Evolutionary conservation across 176 grass and related monocot species (phyloP), one percentile per base, ranked within the genome.

Genomic region (Carex cristatella): DNA sequence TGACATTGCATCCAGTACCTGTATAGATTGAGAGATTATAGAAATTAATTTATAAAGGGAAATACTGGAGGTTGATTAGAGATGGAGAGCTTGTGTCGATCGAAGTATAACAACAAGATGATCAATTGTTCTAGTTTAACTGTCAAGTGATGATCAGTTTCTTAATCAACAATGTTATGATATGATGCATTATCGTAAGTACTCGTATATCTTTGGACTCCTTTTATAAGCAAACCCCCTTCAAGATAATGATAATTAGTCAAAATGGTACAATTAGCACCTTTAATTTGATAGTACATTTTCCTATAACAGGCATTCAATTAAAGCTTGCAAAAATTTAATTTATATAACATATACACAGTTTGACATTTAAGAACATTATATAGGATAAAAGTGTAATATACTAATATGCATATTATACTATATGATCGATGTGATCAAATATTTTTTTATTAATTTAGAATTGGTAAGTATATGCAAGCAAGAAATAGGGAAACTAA

Each of bases 1-100:
- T 27, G 85, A 88, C 74, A 98, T 81, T 64, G 91, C 92, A 18
- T 77, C 88, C 4, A 98, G 83, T 42, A 98, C 92, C 69, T 18
- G 5, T 4, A 33, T 10, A 51, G 28, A 78, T 78, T 7, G 66
- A 69, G 8, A 23, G 14, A 12, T 7, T 67, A 40, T 40, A 40
- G 13, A 27, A 27, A 31, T 75, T 77, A 77, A 14, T 77, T 70
- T 48, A 27, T 18, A 76, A 55, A 76, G 30, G 48, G 10, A 55
- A 76, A 54, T 55, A 32, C 53, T 73, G 16, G 40, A 73, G 1
- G 40, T 73, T 19, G 7, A 77, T 31, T 27, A 56, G 2, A 76
- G 10, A 76, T 62, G 7, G n/a, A 62, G 60, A 27, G 2, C 18
- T 59, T 59, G 18, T 62, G 18, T 62, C 1, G 2, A 62, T 62